Evolutionary conservation across 1,139 yeast genomes (phyloP), one percentile per base, ranked within the genome.

Genomic region (Sugiyamaella sp.): DNA sequence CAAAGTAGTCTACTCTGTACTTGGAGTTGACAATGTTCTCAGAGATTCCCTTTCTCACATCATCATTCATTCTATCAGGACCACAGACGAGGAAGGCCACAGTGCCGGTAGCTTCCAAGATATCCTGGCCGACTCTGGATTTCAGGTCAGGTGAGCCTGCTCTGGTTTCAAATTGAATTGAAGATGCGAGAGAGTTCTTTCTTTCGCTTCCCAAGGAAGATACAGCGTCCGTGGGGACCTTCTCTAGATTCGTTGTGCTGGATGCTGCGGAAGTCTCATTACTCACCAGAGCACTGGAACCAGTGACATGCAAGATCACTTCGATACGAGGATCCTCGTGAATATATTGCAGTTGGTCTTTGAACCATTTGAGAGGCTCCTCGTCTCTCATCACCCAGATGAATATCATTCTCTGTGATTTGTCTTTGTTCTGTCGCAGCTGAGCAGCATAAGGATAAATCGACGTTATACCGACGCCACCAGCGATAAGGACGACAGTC

Each of bases 391-490:
- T 50, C 9, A 57, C 54, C 66, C 65, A 62, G n/a, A 60, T 49
- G 19, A 63, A 53, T 1, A 42, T 33, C 20, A 56, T 38, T 35
- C 54, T 41, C 42, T 43, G 54, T 17, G 39, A 22, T 33, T 42
- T 46, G 42, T 57, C 56, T n/a, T 22, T 55, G 70, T 74, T 43
- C 54, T 16, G 41, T 10, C 49, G 27, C n/a, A 63, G 49, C 25
- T 53, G 50, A 41, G 61, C 58, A 8, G 69, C 64, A 51, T 69
- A 67, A 1, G 68, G 55, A 35, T 55, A 53, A 4, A 57, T 51
- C 3, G 84, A 83, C 1, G 91, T 84, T 54, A 86, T 74, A 64
- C 91, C 93, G 60, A 83, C 83, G 53, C 89, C 89, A 62, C 88
- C 85, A 2, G 82, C 80, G 49, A 84, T 58, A 50, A 84, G 72